These are phyloP conservation scores for Graphium sp. DNA, from an alignment of 2,329 filamentous ascomycete species.

Conservation along the genomic window DNA sequence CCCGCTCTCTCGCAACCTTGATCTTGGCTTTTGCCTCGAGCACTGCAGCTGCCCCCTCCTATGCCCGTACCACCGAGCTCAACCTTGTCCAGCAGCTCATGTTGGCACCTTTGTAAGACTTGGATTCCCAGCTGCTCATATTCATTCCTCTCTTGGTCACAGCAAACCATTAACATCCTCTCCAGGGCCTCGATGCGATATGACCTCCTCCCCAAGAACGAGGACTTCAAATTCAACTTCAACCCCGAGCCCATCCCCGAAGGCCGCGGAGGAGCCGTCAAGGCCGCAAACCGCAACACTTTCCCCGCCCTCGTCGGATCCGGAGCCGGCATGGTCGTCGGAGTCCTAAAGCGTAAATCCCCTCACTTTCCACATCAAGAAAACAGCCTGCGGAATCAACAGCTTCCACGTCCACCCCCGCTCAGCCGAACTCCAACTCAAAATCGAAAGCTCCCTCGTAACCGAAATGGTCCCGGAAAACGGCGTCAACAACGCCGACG, in stretches of 20 bases:
- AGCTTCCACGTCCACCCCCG: conserved; percentile 38
- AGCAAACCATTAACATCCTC: neutral
- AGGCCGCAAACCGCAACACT: conserved; percentile 34
- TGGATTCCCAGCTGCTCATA: neutral
- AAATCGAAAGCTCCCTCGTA: conserved; percentile 28
- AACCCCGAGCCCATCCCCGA: conserved; percentile 23
- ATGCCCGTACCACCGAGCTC: too few species aligned
- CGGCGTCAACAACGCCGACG: conserved; percentile 19
- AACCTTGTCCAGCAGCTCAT: conserved; percentile 13
- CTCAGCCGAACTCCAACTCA: conserved; percentile 32
- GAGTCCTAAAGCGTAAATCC: conserved; percentile 23
- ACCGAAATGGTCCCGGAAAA: conserved; percentile 37
- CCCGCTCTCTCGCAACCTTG: too few species aligned
- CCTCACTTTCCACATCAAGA: neutral
- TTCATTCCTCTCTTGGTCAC: neutral
- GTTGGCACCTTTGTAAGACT: conserved; percentile 6
- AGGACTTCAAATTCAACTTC: conserved; percentile 27
- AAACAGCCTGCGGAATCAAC: conserved; percentile 34
- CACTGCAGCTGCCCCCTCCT: too few species aligned
- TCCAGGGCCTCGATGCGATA: conserved; percentile 18
- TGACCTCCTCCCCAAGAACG: conserved; percentile 18
- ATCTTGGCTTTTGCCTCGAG: too few species aligned
- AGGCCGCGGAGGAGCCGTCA: conserved; percentile 21
- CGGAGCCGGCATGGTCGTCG: conserved; percentile 30
- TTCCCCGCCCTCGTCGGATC: conserved; percentile 34